A percentile compares a stretch with the other conserved stretches of the same genome.
These are phyloP conservation scores for Sporothrix sp. DNA, from an alignment of 2,329 filamentous ascomycete species.

Conservation along the genomic window DNA sequence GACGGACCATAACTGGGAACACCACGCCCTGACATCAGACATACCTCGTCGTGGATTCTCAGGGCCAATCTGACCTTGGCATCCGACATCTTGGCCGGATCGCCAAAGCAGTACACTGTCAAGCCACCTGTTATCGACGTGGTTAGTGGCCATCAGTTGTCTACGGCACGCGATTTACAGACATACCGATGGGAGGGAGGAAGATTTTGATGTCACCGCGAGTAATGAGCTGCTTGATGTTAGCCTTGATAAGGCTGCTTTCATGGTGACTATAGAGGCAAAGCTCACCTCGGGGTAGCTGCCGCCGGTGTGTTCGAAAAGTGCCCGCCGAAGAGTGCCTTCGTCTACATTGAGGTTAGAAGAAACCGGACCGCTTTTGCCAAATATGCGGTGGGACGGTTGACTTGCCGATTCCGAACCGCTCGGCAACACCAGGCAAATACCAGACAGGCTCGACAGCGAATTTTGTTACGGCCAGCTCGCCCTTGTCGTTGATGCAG, in stretches of 20 bases:
- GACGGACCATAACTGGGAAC: not conserved
- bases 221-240: conserved; percentile 59
- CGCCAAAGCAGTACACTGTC: conserved; percentile 95
- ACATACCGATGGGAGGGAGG: conserved; percentile 74
- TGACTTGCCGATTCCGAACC: conserved; percentile 70
- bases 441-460: conserved; percentile 94
- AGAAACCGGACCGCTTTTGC: too few species aligned
- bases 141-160: not conserved
- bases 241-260: not conserved
- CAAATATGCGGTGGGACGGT: too few species aligned
- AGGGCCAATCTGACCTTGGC: conserved; percentile 71
- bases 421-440: conserved; percentile 75
- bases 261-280: not conserved
- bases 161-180: too few species aligned
- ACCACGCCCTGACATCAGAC: too few species aligned
- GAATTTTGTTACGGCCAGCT: conserved; percentile 90
- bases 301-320: conserved; percentile 93
- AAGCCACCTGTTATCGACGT: conserved; percentile 50
- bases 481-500: conserved; percentile 74
- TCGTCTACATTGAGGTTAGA: conserved; percentile 52
- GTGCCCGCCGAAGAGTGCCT: conserved; percentile 68
- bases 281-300: conserved; percentile 70
- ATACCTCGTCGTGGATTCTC: conserved; percentile 62
- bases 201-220: conserved; percentile 92
- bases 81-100: conserved; percentile 88